These are phyloP conservation scores for Colletotrichum acutatum DNA, from an alignment of 2,329 filamentous ascomycete genomes.

Conservation along the genomic window DNA sequence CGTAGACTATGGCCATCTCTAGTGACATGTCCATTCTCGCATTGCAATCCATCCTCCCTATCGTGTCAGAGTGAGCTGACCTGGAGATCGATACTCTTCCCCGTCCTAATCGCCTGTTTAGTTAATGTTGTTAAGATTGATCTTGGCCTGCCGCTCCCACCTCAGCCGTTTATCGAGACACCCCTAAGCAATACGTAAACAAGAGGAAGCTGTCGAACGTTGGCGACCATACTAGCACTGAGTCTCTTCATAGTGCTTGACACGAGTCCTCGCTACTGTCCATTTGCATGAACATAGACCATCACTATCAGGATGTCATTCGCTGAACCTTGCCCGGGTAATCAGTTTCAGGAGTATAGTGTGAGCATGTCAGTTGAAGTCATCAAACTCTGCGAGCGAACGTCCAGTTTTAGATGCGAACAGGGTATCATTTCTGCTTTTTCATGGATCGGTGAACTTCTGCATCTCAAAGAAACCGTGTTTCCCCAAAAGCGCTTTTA, in stretches of 20 bases:
- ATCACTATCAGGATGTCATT: neutral
- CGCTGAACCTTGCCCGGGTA: neutral
- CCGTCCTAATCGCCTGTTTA: neutral
- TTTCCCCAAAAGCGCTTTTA: neutral
- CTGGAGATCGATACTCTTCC: neutral
- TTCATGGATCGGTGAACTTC: neutral
- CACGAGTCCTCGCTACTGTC: no score
- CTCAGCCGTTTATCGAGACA: neutral
- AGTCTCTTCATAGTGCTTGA: neutral
- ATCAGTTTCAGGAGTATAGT: neutral
- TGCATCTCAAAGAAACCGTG: neutral
- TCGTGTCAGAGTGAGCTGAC: neutral
- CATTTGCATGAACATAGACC: neutral
- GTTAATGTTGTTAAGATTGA: neutral
- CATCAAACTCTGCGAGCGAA: no score
- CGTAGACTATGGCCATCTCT: no score
- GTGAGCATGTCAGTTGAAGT: neutral
- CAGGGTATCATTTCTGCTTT: slow-evolving; percentile 28
- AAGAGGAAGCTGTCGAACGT: neutral
- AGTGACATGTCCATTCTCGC: neutral
- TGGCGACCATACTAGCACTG: neutral
- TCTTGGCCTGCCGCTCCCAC: neutral
- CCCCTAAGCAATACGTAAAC: neutral
- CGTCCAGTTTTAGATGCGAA: neutral
- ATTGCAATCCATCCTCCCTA: neutral